Base-by-base conservation (phyloP, 768 basidiomycete genomes). In the Pleurotus salmoneostramineus region DNA sequence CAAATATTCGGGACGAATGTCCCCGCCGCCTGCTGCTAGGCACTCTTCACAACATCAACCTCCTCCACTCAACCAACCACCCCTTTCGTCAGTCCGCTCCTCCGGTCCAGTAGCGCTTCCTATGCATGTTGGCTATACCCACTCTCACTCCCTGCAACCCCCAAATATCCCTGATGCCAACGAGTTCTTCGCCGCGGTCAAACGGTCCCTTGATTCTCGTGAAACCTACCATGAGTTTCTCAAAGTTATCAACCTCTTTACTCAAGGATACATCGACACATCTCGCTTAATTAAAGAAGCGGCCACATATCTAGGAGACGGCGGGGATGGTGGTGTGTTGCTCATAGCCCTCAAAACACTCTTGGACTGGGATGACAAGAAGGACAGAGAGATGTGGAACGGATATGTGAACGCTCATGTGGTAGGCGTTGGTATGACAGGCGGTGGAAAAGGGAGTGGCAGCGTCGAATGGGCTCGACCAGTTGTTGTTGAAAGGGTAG, bases 201-300 rank as follows among this genome's bases (percentile, higher is more conserved):
- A 86, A 64, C 83, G 83, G 12, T 77, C 81, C 1, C 74, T 93
- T 45, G 86, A 88, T 57, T 86, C 81, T 61, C 79, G 87, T 10
- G 89, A 92, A 49, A 83, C 85, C 1, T 93, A 90, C 72, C 93
- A 95, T 69, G 97, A 98, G 71, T 98, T 99, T 72, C 75, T 99
- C 60, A 97, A 95, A 68, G 77, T 98, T 46, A 83, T 98, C 63
- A 98, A 98, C 70, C 80, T 99, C 2, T 99, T 95, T 67, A 91
- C 93, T 2, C 93, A 96, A 67, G 93, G 95, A 60, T 85, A 92
- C 66, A 96, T 99, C 64, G 95, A 98, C 65, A 84, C 87, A 1
- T 83, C 86, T 27, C 84, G 88, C 12, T 81, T 98, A 6, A 81
- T 98, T 49, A 85, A 90, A 62, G 89, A 95, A 64, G 85, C 86